Evolutionary conservation across 2,329 filamentous ascomycete species (phyloP), one percentile per base, ranked within the genome.

Genomic region (Didymella exigua): DNA sequence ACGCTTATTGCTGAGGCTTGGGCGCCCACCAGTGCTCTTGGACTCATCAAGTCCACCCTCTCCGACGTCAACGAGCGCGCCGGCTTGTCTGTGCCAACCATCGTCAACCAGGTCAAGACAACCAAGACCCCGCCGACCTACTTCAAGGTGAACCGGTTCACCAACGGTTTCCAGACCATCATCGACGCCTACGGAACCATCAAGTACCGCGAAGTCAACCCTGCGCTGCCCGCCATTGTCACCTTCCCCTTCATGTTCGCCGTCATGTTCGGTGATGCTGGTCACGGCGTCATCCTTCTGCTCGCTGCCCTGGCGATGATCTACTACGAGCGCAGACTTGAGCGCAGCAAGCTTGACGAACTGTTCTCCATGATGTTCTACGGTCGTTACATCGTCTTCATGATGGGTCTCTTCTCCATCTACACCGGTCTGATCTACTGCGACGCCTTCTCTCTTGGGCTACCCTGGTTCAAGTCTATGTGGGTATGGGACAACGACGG

Each of bases 181-280:
- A 96, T 99, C 75, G 93, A 99, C 69, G 95, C 96, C 24, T 99
- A 99, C 72, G 96, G 95, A 71, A 97, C 95, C 36, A 90, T 95
- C 57, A 98, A 96, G 63, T 99, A 99, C 78, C 90, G 90, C 65
- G 95, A 99, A 79, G 90, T 97, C 75, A 99, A 99, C 78, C 95
- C 95, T 53, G 93, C 92, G 59, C 84, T 99, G 19, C 93, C 93
- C 31, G 95, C 96, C 46, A 92, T 98, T 64, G 88, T 99, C 61
- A 99, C 95, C 5, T 99, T 99, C 78, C 95, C 96, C n/a, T 99
- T 99, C 82, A 82, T 99, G 59, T 99, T 99, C 74, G 95, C 95
- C 44, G 95, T 99, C 85, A 99, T 99, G 95, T 99, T 99, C 73
- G 96, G 95, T 81, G 95, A 99, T 77, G 88, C 96, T 55, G 96